Base-by-base conservation (phyloP, 352 stramenopile species). In the Pythium sp. region DNA sequence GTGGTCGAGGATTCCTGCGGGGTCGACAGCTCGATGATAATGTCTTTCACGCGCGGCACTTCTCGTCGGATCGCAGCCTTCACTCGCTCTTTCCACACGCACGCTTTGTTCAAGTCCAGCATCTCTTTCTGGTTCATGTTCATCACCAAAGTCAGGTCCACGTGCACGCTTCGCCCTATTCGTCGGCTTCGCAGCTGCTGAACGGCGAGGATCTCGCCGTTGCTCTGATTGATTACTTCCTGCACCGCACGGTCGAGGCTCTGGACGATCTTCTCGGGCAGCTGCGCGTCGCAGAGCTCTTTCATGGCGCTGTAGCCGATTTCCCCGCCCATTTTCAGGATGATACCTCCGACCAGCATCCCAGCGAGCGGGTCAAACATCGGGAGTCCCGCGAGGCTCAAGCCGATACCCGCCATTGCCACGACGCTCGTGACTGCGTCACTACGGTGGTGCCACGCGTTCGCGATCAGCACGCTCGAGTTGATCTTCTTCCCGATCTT, bases 391-490 rank as follows among this genome's bases (percentile, higher is more conserved):
- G 75, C 75, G 18, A 92, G 71, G 70, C 82, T 90, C 36, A 92
- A 64, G 0, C 82, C 78, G 47, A 92, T 90, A 28, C 84, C 84
- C 2, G 72, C 70, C 75, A 89, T 81, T 1, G 89, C 89, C 6
- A 95, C 82, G 9, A 95, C 73, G 41, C 87, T 96, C 12, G 90
- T 92, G 34, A 93, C 71, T 1, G 90, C 87, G 64, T 97, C 90
- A 38, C 86, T 94, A 32, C 90, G 88, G 63, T 97, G 90, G 66
- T 99, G 96, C 95, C 95, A 98, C 20, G 97, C 97, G 78, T 99
- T 99, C 8, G 97, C 95, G 72, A 98, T 94, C 9, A 99, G 79
- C 20, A 98, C 86, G 47, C 75, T 92, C 57, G 90, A 98, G 79
- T 98, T 96, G 36, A 98, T 77, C 38, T 81, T 72, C 47, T 95